Conservation (phyloP, 306 rosid genomes). For the Cucumis melo region DNA sequence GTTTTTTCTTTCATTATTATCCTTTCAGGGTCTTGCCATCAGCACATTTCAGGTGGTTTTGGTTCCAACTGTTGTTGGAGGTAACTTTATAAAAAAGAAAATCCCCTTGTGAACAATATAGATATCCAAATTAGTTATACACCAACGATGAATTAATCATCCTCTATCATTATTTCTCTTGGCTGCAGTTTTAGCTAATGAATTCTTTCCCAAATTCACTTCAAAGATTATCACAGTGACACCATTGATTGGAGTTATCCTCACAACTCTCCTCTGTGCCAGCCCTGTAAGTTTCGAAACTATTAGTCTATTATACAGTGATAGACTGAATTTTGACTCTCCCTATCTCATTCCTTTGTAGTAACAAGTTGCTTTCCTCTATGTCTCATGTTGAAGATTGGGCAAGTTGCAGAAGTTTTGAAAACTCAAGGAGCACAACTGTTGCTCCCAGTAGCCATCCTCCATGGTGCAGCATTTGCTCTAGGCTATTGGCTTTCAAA, state of each 20-base stretch:
- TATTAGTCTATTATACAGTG: neutral
- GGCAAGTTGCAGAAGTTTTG: conserved; percentile 74
- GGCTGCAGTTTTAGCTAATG: conserved; percentile 75
- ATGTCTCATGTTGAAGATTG: conserved; percentile 43
- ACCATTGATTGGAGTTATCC: conserved; percentile 80
- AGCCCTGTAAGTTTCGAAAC: conserved; percentile 55
- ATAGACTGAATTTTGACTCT: neutral
- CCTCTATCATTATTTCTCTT: conserved; percentile 12
- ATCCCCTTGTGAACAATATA: neutral
- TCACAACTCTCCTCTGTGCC: conserved; percentile 87
- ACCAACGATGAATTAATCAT: neutral
- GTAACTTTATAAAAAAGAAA: conserved; percentile 32
- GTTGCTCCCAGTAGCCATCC: conserved; percentile 63
- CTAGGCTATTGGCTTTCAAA: conserved; percentile 76
- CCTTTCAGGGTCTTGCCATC: conserved; percentile 65
- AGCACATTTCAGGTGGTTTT: conserved; percentile 97
- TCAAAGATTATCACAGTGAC: conserved; percentile 62
- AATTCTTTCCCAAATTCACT: conserved; percentile 84
- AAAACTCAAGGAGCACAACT: conserved; percentile 77
- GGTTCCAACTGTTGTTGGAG: conserved; percentile 83
- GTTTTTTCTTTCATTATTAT: conserved; percentile 1
- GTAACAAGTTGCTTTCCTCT: conserved; percentile 3
- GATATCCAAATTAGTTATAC: neutral
- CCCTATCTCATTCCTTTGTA: neutral
- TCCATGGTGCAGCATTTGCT: conserved; percentile 86